Evolutionary conservation across 805 yeast genomes (phyloP).

Genomic region (Sugiyamaella floridensis): DNA sequence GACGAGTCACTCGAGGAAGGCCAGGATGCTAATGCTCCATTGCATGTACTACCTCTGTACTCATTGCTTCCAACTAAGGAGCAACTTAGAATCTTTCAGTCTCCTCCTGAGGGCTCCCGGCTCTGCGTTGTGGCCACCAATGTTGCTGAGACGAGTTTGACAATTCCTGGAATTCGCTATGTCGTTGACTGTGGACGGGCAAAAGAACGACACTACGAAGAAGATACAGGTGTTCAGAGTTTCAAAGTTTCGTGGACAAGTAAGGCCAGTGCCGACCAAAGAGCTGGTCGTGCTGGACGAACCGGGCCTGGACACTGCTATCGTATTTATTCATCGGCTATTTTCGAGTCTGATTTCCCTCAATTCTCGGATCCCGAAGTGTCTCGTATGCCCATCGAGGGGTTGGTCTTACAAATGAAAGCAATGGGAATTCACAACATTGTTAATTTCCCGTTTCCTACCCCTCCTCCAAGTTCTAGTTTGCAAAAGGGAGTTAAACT

Average conservation of each 20-base stretch:
- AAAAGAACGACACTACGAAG: constrained; percentile 78
- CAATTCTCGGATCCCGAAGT: constrained; percentile 88
- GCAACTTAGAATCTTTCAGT: constrained; percentile 85
- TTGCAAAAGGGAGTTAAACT: constrained; percentile 61
- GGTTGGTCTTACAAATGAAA: constrained; percentile 92
- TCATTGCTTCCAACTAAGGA: constrained; percentile 90
- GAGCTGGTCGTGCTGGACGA: constrained; percentile 97
- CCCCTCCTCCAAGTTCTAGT: constrained; percentile 68
- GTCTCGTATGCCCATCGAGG: constrained; percentile 90
- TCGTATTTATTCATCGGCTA: constrained; percentile 86
- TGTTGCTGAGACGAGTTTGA: constrained; percentile 94
- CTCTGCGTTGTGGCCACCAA: constrained; percentile 93
- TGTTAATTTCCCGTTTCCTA: constrained; percentile 90
- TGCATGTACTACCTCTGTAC: constrained; percentile 86
- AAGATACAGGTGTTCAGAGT: constrained; percentile 84
- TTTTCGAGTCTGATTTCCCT: constrained; percentile 75
- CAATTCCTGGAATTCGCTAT: constrained; percentile 91
- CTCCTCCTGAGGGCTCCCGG: constrained; percentile 80
- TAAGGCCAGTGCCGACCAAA: constrained; percentile 91
- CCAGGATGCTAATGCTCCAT: constrained; percentile 68
- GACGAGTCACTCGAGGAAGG: constrained; percentile 53
- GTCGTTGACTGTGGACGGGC: constrained; percentile 94
- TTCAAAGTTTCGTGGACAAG: constrained; percentile 88
- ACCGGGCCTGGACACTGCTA: constrained; percentile 99
- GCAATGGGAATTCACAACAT: constrained; percentile 93